A percentile compares a stretch with the other conserved stretches of the same genome.
Evolutionary conservation across 2,329 filamentous ascomycete species (phyloP).

Genomic region (Cladosporium sp.): DNA sequence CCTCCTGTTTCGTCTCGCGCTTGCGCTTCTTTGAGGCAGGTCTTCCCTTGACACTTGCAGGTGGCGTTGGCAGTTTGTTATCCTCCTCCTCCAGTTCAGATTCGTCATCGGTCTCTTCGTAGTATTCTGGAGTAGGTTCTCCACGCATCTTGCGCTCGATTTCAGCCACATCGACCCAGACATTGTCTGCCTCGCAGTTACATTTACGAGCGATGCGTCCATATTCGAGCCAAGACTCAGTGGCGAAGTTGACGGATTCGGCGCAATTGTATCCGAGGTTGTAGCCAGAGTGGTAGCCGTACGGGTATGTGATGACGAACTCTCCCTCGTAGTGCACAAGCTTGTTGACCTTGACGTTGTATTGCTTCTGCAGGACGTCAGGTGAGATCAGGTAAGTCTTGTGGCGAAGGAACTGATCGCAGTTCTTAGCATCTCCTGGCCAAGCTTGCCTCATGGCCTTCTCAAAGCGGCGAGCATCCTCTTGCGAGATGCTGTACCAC

Average conservation of each 20-base stretch:
- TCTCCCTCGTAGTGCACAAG: constrained; percentile 94
- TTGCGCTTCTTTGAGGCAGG: constrained; percentile 67
- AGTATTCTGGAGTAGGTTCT: constrained; percentile 76
- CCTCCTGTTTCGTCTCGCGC: constrained; percentile 52
- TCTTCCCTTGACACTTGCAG: constrained; percentile 69
- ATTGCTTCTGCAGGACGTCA: constrained; percentile 79
- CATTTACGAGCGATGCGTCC: constrained; percentile 96
- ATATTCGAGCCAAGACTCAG: constrained; percentile 92
- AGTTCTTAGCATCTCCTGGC: constrained; percentile 92
- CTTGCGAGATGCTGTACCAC: constrained; percentile 98
- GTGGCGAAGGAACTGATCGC: constrained; percentile 92
- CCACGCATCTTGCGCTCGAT: constrained; percentile 92
- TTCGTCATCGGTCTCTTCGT: constrained; percentile 72
- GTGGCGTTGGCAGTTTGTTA: constrained; percentile 75
- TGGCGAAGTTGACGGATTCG: constrained; percentile 96
- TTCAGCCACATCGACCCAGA: constrained; percentile 96
- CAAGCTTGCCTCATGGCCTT: constrained; percentile 92
- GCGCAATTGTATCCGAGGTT: constrained; percentile 98
- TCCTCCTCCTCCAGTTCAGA: constrained; percentile 53
- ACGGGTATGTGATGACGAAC: constrained; percentile 97
- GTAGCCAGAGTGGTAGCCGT: constrained; percentile 97
- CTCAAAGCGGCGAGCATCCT: constrained; percentile 89
- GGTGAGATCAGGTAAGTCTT: constrained; percentile 98
- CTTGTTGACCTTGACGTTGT: constrained; percentile 94
- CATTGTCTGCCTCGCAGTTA: constrained; percentile 93